Evolutionary conservation across 257 asterid species (phyloP).

Genomic region (Ajuga chamaepitys): DNA sequence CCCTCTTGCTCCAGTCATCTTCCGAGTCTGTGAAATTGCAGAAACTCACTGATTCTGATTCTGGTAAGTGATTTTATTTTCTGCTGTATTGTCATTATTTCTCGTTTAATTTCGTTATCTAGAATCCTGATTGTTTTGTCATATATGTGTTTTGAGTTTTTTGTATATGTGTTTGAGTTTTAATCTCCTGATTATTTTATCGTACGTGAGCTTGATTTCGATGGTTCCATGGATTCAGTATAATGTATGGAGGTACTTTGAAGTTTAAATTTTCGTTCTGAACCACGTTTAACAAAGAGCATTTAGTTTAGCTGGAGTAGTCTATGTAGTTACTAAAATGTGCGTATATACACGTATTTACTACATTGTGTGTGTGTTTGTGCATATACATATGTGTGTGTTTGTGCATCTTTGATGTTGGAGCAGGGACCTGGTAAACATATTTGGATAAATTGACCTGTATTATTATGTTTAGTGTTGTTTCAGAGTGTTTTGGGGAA

Average conservation of each 20-base stretch:
- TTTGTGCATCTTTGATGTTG: too few species aligned
- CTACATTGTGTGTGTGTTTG: too few species aligned
- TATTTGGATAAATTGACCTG: too few species aligned
- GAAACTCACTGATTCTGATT: slow-evolving; percentile 51
- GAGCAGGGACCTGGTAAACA: too few species aligned
- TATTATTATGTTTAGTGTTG: too few species aligned
- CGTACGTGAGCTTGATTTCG: slow-evolving; percentile 2
- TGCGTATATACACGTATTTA: too few species aligned
- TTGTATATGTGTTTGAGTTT: background rate
- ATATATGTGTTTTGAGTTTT: background rate
- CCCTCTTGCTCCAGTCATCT: slow-evolving; percentile 59
- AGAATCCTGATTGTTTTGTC: background rate
- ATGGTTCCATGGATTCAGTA: background rate
- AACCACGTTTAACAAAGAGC: too few species aligned
- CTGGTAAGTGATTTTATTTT: slow-evolving; percentile 37
- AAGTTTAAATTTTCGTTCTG: too few species aligned
- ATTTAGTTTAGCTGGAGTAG: too few species aligned
- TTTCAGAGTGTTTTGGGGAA: too few species aligned
- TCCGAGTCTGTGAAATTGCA: slow-evolving; percentile 63
- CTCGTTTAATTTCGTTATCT: background rate
- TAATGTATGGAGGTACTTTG: background rate
- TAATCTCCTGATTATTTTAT: background rate
- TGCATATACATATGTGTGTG: too few species aligned
- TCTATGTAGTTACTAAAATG: too few species aligned
- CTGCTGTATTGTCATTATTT: background rate